A percentile compares a stretch with the other conserved stretches of the same genome.
phyloP scores from a whole-genome alignment of 129 eudicot genomes.

The Tanacetum coccineum region DNA sequence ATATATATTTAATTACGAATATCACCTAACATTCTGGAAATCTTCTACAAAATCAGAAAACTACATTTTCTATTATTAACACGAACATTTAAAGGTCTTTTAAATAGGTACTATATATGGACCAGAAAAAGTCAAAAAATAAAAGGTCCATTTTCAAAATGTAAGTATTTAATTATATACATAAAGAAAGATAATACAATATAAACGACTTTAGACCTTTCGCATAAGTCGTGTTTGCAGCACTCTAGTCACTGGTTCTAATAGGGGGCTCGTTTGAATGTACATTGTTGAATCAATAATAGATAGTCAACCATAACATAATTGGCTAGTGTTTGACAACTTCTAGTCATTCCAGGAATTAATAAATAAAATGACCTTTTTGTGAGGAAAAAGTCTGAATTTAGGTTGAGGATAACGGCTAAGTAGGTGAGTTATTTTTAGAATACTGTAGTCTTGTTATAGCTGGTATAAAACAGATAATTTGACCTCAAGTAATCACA shows the following conservation, averaged over 20 bases:
- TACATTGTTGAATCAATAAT: too few species aligned
- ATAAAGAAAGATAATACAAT: background rate
- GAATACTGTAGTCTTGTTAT: too few species aligned
- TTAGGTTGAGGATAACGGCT: background rate
- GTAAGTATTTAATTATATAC: background rate
- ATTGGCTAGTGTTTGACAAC: too few species aligned
- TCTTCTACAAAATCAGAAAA: constrained; percentile 7
- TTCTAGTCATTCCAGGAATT: too few species aligned
- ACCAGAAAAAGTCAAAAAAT: constrained; percentile 1
- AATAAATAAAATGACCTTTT: too few species aligned
- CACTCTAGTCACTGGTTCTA: too few species aligned
- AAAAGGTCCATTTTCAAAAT: constrained; percentile 5
- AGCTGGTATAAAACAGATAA: too few species aligned
- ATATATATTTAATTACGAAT: background rate
- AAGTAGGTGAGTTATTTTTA: background rate
- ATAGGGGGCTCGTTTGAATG: too few species aligned
- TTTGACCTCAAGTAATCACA: too few species aligned
- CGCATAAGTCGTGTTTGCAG: too few species aligned
- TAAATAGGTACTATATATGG: background rate
- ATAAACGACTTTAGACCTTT: background rate
- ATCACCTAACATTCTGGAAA: constrained; percentile 16
- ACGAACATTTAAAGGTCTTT: background rate
- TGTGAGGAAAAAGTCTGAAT: too few species aligned
- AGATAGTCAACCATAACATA: too few species aligned
- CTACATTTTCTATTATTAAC: background rate